Percentiles rank a stretch among this genome's conserved stretches.
These are phyloP conservation scores for Fusarium drepaniforme DNA, from an alignment of 2,329 filamentous ascomycete genomes.

Conservation along the genomic window DNA sequence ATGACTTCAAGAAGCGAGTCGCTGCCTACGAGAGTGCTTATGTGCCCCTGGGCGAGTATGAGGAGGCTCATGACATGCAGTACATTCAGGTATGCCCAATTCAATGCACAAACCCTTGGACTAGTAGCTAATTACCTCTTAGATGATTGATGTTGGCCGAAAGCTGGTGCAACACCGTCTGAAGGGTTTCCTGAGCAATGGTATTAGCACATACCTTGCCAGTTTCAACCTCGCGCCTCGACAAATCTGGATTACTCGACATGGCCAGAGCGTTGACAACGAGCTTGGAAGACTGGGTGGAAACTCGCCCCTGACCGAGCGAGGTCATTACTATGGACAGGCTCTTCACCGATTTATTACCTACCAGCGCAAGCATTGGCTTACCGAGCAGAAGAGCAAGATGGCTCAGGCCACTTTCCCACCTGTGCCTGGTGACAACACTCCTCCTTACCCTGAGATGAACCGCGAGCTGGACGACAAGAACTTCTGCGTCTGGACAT, in stretches of 20 bases:
- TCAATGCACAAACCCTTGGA: neutral
- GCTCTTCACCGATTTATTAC: constrained; percentile 88
- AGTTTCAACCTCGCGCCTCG: constrained; percentile 97
- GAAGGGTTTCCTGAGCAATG: constrained; percentile 90
- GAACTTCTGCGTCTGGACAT: constrained; percentile 98
- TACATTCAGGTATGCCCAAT: constrained; percentile 78
- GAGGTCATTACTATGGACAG: constrained; percentile 82
- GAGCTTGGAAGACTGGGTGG: constrained; percentile 89
- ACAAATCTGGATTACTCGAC: constrained; percentile 98
- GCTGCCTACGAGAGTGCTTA: constrained; percentile 95
- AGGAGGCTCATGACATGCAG: constrained; percentile 90
- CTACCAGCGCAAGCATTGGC: constrained; percentile 83
- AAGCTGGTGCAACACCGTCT: constrained; percentile 94
- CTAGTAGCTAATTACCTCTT: constrained; percentile 41
- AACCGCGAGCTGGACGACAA: constrained; percentile 79
- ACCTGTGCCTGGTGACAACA: constrained; percentile 90
- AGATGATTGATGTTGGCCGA: constrained; percentile 96
- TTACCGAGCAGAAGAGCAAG: constrained; percentile 84
- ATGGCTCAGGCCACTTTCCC: constrained; percentile 84
- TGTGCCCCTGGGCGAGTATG: constrained; percentile 88
- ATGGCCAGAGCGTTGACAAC: constrained; percentile 93
- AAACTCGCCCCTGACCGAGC: constrained; percentile 85
- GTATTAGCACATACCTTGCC: constrained; percentile 93
- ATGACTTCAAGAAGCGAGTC: constrained; percentile 93
- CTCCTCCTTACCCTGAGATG: constrained; percentile 92